Evolutionary conservation across 768 basidiomycete species (phyloP).

Genomic region (Lactifluus pinguis): DNA sequence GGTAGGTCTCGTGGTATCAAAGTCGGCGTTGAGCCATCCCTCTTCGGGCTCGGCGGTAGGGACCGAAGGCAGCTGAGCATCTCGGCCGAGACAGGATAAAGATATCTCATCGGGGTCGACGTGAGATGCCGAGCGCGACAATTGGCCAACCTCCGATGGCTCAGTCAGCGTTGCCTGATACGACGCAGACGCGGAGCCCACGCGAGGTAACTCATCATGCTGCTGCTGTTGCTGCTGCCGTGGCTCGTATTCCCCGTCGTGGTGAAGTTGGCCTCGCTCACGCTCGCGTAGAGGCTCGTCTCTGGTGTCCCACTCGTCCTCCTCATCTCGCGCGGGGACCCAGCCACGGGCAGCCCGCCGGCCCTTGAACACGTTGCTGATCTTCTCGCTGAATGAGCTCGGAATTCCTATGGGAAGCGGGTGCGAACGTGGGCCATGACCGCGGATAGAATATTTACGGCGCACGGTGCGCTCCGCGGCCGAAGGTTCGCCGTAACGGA

Average conservation of each 20-base stretch:
- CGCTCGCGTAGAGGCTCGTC: constrained; percentile 11
- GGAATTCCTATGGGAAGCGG: constrained; percentile 18
- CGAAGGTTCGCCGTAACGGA: constrained; percentile 40
- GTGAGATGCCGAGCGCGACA: constrained; percentile 10
- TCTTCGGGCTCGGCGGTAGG: background rate
- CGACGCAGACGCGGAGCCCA: background rate
- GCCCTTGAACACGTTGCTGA: constrained; percentile 17
- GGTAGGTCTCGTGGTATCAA: background rate
- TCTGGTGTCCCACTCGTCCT: constrained; percentile 13
- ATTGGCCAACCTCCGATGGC: background rate
- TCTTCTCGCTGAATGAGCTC: constrained; percentile 14
- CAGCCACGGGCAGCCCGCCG: constrained; percentile 12
- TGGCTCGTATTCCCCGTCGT: background rate
- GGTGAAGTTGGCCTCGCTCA: background rate
- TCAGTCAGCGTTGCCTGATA: background rate
- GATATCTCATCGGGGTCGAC: background rate
- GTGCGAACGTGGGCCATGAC: constrained; percentile 6
- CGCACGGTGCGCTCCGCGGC: constrained; percentile 32
- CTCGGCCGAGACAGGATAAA: background rate
- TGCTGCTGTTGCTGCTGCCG: background rate
- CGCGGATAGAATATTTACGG: constrained; percentile 14
- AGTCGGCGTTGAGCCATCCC: constrained; percentile 2
- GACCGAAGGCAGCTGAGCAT: background rate
- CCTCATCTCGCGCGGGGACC: constrained; percentile 10
- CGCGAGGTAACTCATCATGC: background rate